Evolutionary conservation across 345 rosid genomes (phyloP).

Genomic region (Eucalyptus fibrosa): DNA sequence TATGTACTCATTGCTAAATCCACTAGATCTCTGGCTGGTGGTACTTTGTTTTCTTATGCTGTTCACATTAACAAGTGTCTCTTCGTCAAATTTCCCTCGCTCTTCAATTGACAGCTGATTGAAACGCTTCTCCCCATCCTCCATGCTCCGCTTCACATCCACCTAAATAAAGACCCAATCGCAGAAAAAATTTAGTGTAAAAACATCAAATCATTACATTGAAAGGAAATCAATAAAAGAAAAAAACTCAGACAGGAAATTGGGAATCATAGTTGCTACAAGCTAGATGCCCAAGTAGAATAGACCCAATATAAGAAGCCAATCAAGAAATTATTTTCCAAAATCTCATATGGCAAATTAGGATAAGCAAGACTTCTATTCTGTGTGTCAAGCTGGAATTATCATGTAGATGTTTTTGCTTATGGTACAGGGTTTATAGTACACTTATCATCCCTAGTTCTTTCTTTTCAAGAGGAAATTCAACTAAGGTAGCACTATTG

Average conservation of each 20-base stretch:
- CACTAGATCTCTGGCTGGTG: conserved; percentile 33
- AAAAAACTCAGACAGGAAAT: background rate
- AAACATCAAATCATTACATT: background rate
- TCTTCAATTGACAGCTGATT: conserved; percentile 95
- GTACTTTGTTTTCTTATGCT: conserved; percentile 62
- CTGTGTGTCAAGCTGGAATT: background rate
- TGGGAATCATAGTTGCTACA: background rate
- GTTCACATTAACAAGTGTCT: conserved; percentile 87
- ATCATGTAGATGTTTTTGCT: background rate
- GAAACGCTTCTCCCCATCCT: conserved; percentile 81
- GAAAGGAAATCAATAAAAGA: background rate
- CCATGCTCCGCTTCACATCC: conserved; percentile 64
- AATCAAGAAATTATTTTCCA: background rate
- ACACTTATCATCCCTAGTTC: background rate
- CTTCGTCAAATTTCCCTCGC: conserved; percentile 88
- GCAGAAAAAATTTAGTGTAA: background rate
- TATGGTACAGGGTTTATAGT: background rate
- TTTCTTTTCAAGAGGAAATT: background rate
- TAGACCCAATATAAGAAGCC: background rate
- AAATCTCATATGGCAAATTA: background rate
- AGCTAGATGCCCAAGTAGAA: background rate
- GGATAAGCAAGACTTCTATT: background rate
- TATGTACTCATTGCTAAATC: conserved; percentile 76
- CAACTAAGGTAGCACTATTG: background rate
- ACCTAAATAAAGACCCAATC: conserved; percentile 16